These are phyloP conservation scores for Lichtheimia corymbifera DNA, from an alignment of 371 early-diverging fungal genomes.

Conservation along the genomic window DNA sequence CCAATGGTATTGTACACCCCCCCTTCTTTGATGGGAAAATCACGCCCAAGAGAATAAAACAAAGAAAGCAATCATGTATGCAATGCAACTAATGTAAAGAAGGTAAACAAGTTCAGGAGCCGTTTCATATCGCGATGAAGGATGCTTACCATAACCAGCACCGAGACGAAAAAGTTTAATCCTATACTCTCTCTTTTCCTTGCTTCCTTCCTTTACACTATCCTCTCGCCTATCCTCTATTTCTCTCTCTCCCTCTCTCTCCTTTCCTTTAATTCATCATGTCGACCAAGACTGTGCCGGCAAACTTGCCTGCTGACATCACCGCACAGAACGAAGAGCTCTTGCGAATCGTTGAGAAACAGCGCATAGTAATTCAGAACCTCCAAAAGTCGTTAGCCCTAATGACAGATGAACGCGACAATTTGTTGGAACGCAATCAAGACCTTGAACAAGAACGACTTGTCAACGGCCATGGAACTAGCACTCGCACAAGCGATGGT, in stretches of 20 bases:
- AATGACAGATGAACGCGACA: conserved; percentile 48
- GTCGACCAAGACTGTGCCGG: conserved; percentile 14
- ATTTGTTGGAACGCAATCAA: conserved; percentile 23
- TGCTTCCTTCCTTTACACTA: not conserved
- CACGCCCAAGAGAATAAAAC: not conserved
- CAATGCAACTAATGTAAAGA: too few relatives aligned
- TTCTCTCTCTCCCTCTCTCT: not conserved
- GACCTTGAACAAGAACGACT: conserved; percentile 14
- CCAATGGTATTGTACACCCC: too few relatives aligned
- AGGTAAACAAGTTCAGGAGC: too few relatives aligned
- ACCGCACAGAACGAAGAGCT: conserved; percentile 72
- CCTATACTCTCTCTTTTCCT: not conserved
- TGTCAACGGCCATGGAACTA: not conserved
- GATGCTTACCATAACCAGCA: too few relatives aligned
- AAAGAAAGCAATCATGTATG: not conserved
- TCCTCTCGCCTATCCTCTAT: not conserved
- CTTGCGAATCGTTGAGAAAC: conserved; percentile 85
- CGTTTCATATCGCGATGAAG: too few relatives aligned
- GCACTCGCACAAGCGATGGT: not conserved
- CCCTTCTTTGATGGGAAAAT: too few relatives aligned
- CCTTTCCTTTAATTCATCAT: conserved; percentile 1
- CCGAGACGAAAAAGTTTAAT: not conserved
- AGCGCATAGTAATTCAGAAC: conserved; percentile 74
- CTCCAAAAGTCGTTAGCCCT: conserved; percentile 47
- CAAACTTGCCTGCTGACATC: conserved; percentile 10